Percentiles rank a stretch among this genome's conserved stretches.
Evolutionary conservation across 257 asterid genomes (phyloP).

Genomic region (Petunia secreta): DNA sequence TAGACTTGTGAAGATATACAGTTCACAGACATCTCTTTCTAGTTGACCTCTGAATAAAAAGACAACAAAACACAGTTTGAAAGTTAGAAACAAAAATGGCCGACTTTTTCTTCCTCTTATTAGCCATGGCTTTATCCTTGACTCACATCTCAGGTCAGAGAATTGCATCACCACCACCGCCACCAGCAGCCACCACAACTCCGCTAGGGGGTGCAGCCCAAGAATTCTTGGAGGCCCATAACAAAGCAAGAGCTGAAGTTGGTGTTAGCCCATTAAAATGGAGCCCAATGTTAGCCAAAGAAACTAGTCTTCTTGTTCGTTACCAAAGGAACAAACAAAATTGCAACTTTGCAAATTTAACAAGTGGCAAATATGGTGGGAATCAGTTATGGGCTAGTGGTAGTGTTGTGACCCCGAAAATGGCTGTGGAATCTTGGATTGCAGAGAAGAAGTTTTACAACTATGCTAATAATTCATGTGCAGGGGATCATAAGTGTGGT

Average conservation of each 20-base stretch:
- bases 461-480: constrained; percentile 67
- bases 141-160: constrained; percentile 33
- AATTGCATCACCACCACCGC: constrained; percentile 36
- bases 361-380: constrained; percentile 63
- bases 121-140: background rate
- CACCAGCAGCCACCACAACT: constrained; percentile 20
- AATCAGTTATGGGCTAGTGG: constrained; percentile 85
- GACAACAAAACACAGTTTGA: background rate
- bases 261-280: constrained; percentile 74
- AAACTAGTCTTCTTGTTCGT: constrained; percentile 68
- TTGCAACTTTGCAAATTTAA: constrained; percentile 70
- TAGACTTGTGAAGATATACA: background rate
- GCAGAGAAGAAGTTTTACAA: constrained; percentile 71
- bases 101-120: constrained; percentile 1
- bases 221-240: constrained; percentile 70
- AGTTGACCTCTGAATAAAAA: background rate
- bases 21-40: background rate
- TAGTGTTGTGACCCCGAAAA: constrained; percentile 42
- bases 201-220: constrained; percentile 31
- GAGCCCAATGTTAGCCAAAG: constrained; percentile 64
- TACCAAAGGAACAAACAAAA: constrained; percentile 66
- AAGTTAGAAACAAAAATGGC: constrained; percentile 8
- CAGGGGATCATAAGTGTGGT: constrained; percentile 60
- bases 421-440: constrained; percentile 76
- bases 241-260: constrained; percentile 70